A percentile compares a stretch with the other conserved stretches of the same genome.
Conservation (phyloP, 306 rosid genomes). For the Cicer cuneatum region DNA sequence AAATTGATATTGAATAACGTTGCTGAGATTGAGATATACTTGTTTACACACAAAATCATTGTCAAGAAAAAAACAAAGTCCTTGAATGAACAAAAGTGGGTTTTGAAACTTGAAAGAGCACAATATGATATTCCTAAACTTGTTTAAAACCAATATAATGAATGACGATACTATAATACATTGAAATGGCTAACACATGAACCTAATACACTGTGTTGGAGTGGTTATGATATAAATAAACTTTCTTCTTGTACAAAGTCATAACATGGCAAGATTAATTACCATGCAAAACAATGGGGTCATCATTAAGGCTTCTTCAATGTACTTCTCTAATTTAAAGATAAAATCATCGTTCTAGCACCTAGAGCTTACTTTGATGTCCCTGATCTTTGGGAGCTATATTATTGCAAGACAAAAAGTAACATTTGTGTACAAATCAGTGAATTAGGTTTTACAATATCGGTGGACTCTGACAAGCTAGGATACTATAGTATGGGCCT, state of each 20-base stretch:
- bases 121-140: background rate
- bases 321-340: too few relatives aligned
- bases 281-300: too few relatives aligned
- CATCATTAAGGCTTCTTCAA: too few relatives aligned
- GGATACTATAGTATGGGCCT: too few relatives aligned
- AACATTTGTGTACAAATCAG: too few relatives aligned
- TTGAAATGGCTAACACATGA: background rate
- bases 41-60: background rate
- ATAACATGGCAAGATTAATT: background rate
- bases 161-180: background rate
- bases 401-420: too few relatives aligned
- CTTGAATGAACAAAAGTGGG: background rate
- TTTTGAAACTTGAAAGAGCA: background rate
- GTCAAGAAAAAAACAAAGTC: background rate
- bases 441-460: too few relatives aligned
- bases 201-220: background rate
- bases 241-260: background rate
- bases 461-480: too few relatives aligned
- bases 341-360: too few relatives aligned
- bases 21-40: background rate
- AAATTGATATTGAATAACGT: background rate
- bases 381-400: too few relatives aligned
- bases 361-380: too few relatives aligned
- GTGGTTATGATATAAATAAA: background rate
- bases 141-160: background rate